Conservation (phyloP, 148 eudicot species). For the Talinum fruticosum region DNA sequence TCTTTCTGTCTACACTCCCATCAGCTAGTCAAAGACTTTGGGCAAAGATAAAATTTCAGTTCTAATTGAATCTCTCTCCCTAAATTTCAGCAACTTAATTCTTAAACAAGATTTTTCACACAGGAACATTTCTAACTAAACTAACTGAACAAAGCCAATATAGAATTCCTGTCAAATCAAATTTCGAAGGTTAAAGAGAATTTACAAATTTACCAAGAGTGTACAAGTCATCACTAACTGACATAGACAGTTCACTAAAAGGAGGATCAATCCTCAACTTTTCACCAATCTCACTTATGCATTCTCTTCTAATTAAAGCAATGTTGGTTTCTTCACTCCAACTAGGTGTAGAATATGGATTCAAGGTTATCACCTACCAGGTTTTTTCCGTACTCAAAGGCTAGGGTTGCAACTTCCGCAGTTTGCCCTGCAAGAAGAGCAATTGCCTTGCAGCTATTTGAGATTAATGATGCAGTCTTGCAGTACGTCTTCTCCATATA, state of each 20-base stretch:
- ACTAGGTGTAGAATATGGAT: neutral
- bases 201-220: no score
- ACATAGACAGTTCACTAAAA: neutral
- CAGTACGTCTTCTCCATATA: slow-evolving; percentile 90
- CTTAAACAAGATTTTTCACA: neutral
- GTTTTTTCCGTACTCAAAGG: slow-evolving; percentile 88
- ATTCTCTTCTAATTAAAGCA: neutral
- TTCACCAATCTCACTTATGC: neutral
- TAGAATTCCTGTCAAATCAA: no score
- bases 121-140: no score
- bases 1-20: neutral
- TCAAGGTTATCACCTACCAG: slow-evolving; percentile 47
- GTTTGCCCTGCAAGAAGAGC: slow-evolving; percentile 92
- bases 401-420: slow-evolving; percentile 72
- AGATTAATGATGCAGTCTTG: slow-evolving; percentile 89
- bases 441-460: slow-evolving; percentile 97
- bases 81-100: no score
- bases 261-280: neutral
- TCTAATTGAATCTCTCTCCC: neutral
- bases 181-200: no score
- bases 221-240: neutral
- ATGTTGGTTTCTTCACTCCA: neutral
- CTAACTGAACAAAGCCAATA: neutral
- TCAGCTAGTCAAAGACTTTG: neutral
- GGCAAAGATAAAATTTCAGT: neutral